Evolutionary conservation across 2,329 filamentous ascomycete genomes (phyloP), one percentile per base, ranked within the genome.

Genomic region (Bipolaris oryzae): DNA sequence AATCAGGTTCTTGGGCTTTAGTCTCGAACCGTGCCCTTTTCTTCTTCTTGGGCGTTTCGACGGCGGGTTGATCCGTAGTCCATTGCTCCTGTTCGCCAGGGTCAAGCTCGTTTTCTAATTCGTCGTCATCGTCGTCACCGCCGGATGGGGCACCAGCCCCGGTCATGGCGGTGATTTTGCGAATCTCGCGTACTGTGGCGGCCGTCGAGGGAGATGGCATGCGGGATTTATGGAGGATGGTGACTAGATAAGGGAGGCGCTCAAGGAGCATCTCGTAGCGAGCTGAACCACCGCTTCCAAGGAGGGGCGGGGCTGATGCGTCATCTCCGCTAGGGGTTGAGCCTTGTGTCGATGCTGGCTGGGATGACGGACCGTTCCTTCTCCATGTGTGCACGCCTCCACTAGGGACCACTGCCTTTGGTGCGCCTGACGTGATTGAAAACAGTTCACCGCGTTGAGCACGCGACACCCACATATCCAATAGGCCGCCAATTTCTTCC

Each of bases 171-270:
- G 88, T 88, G 7, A 96, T 84, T 67, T 84, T 88, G 53, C 89
- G 86, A 7, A 93, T 80, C 18, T 89, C 85, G 48, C 79, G 81
- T 2, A 84, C 76, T 21, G 79, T 71, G 39, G 75, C 49, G 38
- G 65, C 46, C 6, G 54, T 60, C 10, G 63, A 57, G 5, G 62
- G 63, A 6, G 64, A 58, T 57, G 53, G 69, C 68, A 53, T 69
- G 65, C 75, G 69, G 58, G 64, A 56, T 21, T 68, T 68, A 18
- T 68, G 69, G 3, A 79, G 58, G 37, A 97, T 90, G 48, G 85
- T 83, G 1, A 88, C 82, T 81, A 95, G 87, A 74, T 96, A 98
- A 0, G 95, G 95, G 0, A 99, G 82, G 7, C 92, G 87, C 63
- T 98, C 91, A 21, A 97, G 84, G 0, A 97, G 77, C 79, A 95